These are phyloP conservation scores for Thymus quinquecostatus DNA, from an alignment of 257 asterid genomes.

Conservation along the genomic window DNA sequence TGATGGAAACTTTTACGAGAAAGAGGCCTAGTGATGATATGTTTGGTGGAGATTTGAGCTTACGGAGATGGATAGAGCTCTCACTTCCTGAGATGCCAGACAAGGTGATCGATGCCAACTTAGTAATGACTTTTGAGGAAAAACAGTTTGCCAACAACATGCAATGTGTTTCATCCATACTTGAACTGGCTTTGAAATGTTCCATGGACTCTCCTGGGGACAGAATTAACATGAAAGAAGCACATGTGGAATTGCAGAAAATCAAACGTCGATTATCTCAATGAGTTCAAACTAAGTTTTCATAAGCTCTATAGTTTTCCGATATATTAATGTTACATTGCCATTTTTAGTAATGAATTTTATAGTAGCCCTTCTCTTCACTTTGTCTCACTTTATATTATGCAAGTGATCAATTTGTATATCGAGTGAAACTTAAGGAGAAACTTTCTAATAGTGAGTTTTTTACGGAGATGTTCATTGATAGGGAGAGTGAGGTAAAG, in stretches of 20 bases:
- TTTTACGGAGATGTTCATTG: no score
- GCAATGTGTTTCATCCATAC: background rate
- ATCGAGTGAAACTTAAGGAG: no score
- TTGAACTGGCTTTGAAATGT: background rate
- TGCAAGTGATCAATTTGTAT: no score
- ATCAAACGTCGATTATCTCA: background rate
- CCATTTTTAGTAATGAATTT: no score
- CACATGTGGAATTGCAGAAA: background rate
- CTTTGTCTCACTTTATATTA: no score
- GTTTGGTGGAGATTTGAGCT: background rate
- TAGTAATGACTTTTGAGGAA: background rate
- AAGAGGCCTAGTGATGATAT: background rate
- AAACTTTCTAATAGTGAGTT: no score
- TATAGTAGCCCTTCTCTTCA: no score
- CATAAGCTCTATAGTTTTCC: no score
- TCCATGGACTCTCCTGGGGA: background rate
- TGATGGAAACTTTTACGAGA: conserved; percentile 7
- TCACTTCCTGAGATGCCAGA: background rate
- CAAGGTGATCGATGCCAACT: background rate
- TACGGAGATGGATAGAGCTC: background rate
- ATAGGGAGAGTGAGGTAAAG: no score
- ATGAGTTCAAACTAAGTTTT: no score
- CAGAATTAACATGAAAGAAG: conserved; percentile 7
- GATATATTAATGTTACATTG: no score
- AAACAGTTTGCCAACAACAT: background rate